Evolutionary conservation across 2,329 filamentous ascomycete genomes (phyloP), one percentile per base, ranked within the genome.

Genomic region (Alternaria solani): DNA sequence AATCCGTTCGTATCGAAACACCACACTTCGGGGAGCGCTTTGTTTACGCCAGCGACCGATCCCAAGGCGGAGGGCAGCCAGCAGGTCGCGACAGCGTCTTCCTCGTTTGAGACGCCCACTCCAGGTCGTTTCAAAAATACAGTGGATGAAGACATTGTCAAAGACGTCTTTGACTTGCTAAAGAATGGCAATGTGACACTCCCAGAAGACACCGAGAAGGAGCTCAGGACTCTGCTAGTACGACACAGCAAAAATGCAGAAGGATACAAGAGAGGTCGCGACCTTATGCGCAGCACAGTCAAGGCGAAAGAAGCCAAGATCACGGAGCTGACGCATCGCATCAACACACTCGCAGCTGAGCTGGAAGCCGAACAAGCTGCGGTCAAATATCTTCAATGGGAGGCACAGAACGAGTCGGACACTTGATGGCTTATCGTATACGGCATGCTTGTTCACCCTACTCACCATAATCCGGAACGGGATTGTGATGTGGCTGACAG

Each of bases 261-360:
- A 68, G 91, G 91, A 0, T 82, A 91, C 20, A 81, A 83, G 39
- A 85, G 85, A 62, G 89, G 90, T 0, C 82, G 91, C 2, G 90
- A 94, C 61, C 85, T 89, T 7, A 84, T 86, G 4, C 80, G 91
- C n/a, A 75, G 85, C 8, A 85, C 84, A 4, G 71, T 92, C 34
- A 88, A 87, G 71, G 82, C 83, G 5, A 89, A 88, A 64, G 89
- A 94, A 81, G 78, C 87, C 73, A 80, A 88, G 79, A 81, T 90
- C 75, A 78, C 84, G 76, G 82, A 91, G 76, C 79, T 96, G 79
- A 85, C 89, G 81, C 81, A 91, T 73, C 80, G 89, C 67, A 81
- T 96, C 83, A 78, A 76, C 5, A 79, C 78, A 12, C 73, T 90
- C 36, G 84, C 88, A 71, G 82, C 82, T 14, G 85, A 88, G 71